Conservation (phyloP, 257 asterid genomes). For the Phtheirospermum japonicum region DNA sequence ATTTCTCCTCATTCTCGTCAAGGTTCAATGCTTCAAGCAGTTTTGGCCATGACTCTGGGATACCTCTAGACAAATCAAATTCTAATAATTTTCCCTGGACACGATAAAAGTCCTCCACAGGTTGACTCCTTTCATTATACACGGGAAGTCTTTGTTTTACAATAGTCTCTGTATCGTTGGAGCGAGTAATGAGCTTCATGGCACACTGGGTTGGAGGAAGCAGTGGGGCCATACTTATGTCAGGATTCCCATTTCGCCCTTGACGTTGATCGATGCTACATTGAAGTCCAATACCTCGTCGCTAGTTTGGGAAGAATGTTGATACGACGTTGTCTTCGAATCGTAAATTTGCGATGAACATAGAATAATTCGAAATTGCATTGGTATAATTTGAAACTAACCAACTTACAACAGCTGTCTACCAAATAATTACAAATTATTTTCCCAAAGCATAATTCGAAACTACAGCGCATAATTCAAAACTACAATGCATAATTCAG, state of each 20-base stretch:
- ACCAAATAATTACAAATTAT: no score
- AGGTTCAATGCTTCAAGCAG: slow-evolving; percentile 82
- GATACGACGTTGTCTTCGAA: no score
- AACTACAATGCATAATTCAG: no score
- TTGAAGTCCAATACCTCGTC: no score
- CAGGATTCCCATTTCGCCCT: slow-evolving; percentile 91
- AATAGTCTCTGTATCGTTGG: slow-evolving; percentile 85
- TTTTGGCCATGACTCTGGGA: slow-evolving; percentile 91
- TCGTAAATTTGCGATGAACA: no score
- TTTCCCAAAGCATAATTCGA: no score
- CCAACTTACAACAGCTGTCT: no score
- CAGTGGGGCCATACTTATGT: slow-evolving; percentile 88
- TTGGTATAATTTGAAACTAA: no score
- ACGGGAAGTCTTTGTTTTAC: slow-evolving; percentile 78
- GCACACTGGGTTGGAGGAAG: slow-evolving; percentile 76
- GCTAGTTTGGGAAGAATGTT: no score
- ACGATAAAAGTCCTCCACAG: slow-evolving; percentile 78
- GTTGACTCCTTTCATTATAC: slow-evolving; percentile 87
- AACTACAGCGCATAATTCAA: no score
- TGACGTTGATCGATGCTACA: slow-evolving; percentile 69
- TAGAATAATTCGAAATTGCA: no score
- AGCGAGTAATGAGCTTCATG: slow-evolving; percentile 82
- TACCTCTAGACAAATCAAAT: slow-evolving; percentile 86
- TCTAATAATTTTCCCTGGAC: slow-evolving; percentile 70
- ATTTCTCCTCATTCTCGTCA: slow-evolving; percentile 70